Evolutionary conservation across 1,284 basidiomycete species (phyloP).

Genomic region (Fomitopsis schrenkii): DNA sequence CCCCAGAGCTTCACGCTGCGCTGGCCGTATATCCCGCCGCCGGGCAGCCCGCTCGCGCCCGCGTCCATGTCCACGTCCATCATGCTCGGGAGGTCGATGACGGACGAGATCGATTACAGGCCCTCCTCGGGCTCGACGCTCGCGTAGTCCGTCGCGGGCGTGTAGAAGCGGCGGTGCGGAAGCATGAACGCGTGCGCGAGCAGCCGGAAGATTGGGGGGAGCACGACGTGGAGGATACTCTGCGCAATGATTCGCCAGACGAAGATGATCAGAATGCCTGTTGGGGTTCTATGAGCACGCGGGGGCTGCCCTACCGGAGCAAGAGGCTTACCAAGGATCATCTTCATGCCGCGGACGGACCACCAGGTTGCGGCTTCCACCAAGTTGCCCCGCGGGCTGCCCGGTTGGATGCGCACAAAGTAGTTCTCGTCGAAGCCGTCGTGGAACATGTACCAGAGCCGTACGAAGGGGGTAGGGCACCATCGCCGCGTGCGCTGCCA

Average conservation of each 20-base stretch:
- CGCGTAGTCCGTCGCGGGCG: slow-evolving; percentile 83
- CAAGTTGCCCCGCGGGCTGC: slow-evolving; percentile 45
- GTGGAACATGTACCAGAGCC: slow-evolving; percentile 38
- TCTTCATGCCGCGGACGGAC: slow-evolving; percentile 53
- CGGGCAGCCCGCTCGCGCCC: slow-evolving; percentile 15
- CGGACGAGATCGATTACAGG: slow-evolving; percentile 76
- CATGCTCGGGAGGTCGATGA: slow-evolving; percentile 70
- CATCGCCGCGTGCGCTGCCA: slow-evolving; percentile 10
- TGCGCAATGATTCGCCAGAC: slow-evolving; percentile 85
- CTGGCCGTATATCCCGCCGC: slow-evolving; percentile 15
- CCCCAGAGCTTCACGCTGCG: slow-evolving; percentile 10
- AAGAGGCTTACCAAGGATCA: slow-evolving; percentile 46
- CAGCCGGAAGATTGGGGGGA: slow-evolving; percentile 81
- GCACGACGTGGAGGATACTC: slow-evolving; percentile 61
- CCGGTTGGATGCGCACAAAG: slow-evolving; percentile 49
- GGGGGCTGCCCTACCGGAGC: neutral
- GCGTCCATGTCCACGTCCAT: slow-evolving; percentile 32
- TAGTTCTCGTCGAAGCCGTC: slow-evolving; percentile 33
- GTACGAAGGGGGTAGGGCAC: slow-evolving; percentile 10
- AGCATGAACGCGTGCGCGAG: slow-evolving; percentile 60
- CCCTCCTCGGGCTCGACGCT: slow-evolving; percentile 56
- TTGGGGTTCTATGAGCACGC: neutral
- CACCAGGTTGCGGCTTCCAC: slow-evolving; percentile 52
- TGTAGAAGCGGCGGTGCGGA: slow-evolving; percentile 81
- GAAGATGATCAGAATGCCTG: slow-evolving; percentile 70